These are phyloP conservation scores for Otatea glauca DNA, from an alignment of 176 grass and related monocot genomes.

Conservation along the genomic window DNA sequence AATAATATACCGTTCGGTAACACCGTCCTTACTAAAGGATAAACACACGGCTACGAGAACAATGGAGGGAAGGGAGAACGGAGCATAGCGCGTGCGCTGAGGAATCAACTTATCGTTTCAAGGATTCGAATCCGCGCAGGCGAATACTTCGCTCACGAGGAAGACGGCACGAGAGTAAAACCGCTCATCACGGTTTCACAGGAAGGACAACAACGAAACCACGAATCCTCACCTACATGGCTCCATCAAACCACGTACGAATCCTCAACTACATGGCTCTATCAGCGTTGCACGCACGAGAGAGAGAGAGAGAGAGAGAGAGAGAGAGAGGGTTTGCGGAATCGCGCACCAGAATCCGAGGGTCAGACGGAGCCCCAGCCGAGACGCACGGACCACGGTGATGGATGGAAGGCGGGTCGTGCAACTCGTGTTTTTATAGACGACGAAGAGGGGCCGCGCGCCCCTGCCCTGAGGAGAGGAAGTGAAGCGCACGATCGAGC, in stretches of 20 bases:
- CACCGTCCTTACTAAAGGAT: no score
- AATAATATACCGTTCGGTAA: no score
- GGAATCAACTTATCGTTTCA: background rate
- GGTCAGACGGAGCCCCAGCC: background rate
- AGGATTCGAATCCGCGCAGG: background rate
- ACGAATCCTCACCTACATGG: background rate
- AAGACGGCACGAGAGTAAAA: background rate
- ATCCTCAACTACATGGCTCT: no score
- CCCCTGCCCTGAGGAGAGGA: background rate
- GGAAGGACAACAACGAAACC: no score
- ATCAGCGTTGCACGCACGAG: no score
- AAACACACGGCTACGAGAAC: background rate
- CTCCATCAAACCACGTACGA: no score
- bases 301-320: no score
- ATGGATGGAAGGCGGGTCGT: background rate
- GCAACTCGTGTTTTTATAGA: no score
- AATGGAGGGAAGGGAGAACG: background rate
- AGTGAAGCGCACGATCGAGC: background rate
- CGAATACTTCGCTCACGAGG: background rate
- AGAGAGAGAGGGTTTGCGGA: background rate
- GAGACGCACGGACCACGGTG: background rate
- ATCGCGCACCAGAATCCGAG: slow-evolving; percentile 33
- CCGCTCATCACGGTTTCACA: background rate
- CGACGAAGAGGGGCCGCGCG: background rate
- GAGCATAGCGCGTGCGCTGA: background rate